A percentile compares a stretch with the other conserved stretches of the same genome.
Evolutionary conservation across 2,329 filamentous ascomycete species (phyloP).

Genomic region (Sclerotinia minor): DNA sequence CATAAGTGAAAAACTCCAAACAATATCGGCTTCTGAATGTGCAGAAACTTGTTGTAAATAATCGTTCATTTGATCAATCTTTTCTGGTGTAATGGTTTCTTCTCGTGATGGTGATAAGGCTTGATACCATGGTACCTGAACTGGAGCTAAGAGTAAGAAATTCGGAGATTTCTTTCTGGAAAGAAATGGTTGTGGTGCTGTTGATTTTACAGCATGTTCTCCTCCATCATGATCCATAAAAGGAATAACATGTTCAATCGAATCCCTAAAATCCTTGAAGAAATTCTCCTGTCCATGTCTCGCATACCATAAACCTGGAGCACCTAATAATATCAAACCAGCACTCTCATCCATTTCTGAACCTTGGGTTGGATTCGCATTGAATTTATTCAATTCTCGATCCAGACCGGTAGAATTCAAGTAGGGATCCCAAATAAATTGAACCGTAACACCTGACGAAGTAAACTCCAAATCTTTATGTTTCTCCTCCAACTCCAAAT

Average conservation of each 20-base stretch:
- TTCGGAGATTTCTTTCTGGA: slow-evolving; percentile 34
- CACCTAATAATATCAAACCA: slow-evolving; percentile 53
- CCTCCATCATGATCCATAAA: slow-evolving; percentile 42
- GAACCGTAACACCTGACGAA: slow-evolving; percentile 49
- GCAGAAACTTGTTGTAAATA: slow-evolving; percentile 49
- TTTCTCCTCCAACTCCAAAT: slow-evolving; percentile 43
- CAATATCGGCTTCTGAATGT: slow-evolving; percentile 47
- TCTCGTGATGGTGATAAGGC: slow-evolving; percentile 40
- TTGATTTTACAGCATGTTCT: slow-evolving; percentile 24
- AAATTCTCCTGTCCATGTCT: slow-evolving; percentile 50
- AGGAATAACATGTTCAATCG: slow-evolving; percentile 49
- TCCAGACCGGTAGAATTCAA: slow-evolving; percentile 52
- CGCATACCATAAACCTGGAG: slow-evolving; percentile 56
- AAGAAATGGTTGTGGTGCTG: slow-evolving; percentile 33
- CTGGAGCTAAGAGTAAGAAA: slow-evolving; percentile 39
- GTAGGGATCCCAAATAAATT: slow-evolving; percentile 65
- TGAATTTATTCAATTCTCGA: slow-evolving; percentile 46
- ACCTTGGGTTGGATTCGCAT: slow-evolving; percentile 30
- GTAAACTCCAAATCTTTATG: slow-evolving; percentile 50
- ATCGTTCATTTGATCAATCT: slow-evolving; percentile 54
- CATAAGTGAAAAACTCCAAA: slow-evolving; percentile 55
- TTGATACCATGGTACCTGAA: slow-evolving; percentile 42
- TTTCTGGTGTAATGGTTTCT: slow-evolving; percentile 49
- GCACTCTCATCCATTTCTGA: slow-evolving; percentile 41
- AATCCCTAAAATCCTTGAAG: slow-evolving; percentile 48